Evolutionary conservation across 2,329 filamentous ascomycete genomes (phyloP), one percentile per base, ranked within the genome.

Genomic region (Juglanconis juglandina): DNA sequence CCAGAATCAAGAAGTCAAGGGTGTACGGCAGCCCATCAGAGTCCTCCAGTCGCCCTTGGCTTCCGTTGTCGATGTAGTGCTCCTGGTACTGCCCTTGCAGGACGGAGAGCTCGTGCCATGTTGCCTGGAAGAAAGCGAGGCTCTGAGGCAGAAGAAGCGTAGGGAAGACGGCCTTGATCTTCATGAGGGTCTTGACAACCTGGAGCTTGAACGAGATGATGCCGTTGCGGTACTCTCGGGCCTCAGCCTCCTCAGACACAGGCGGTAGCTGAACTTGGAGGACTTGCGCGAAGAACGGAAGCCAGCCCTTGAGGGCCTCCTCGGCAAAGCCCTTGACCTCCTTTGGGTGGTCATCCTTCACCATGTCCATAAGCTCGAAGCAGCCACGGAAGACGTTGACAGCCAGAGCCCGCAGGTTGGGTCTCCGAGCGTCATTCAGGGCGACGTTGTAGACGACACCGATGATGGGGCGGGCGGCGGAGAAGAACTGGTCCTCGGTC

Each of bases 341-440:
- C 60, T 84, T 83, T 69, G 91, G 90, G 75, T 98, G 91, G 67
- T 96, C 91, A 66, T 96, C 93, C 80, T 96, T 90, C 66, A 98
- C 90, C 85, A 97, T 96, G 76, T 98, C 92, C 77, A 99, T 85
- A 59, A 95, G 91, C 72, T 98, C 92, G 73, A 99, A 96, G 75
- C 92, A 96, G 53, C 87, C 87, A 60, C 92, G 86, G 80, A 98
- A 96, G 60, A 97, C 91, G 46, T 90, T 91, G 47, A 98, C 89
- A 44, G 95, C 91, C 66, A 98, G 80, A 35, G 92, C 92, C 63
- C 95, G 86, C 61, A 96, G 80, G 62, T 86, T 86, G 9, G 89
- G 82, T 71, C 91, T 92, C 67, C 91, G 86, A 63, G 81, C 82
- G 61, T 89, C 85, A 71, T 90, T 90, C 59, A 90, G 81, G 13